phyloP scores from a whole-genome alignment of 768 basidiomycete species.

The Lactarius trivialis region DNA sequence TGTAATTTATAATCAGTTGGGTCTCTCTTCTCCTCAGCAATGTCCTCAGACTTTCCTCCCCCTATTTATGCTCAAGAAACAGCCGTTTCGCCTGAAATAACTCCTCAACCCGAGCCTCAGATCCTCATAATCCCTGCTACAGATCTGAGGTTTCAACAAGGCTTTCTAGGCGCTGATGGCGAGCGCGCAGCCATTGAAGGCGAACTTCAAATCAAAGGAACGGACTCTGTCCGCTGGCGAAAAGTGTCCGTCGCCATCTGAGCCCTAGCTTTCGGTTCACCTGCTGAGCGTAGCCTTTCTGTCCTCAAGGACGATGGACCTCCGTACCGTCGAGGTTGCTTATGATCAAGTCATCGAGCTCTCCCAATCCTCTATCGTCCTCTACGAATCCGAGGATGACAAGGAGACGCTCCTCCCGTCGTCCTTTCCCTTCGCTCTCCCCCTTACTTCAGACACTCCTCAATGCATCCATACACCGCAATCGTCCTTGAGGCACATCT shows the following conservation, averaged over 20 bases:
- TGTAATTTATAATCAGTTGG: not conserved
- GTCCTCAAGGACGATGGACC: conserved; percentile 47
- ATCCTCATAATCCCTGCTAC: conserved; percentile 68
- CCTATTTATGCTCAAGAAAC: conserved; percentile 19
- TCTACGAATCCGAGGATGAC: conserved; percentile 41
- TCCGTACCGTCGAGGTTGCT: conserved; percentile 62
- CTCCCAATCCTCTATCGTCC: conserved; percentile 45
- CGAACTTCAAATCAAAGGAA: conserved; percentile 78
- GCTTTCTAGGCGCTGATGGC: conserved; percentile 76
- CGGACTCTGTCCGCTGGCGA: conserved; percentile 50
- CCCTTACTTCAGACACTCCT: conserved; percentile 71
- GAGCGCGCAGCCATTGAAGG: conserved; percentile 82
- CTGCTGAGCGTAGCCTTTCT: conserved; percentile 20
- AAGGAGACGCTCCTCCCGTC: conserved; percentile 43
- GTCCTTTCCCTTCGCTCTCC: conserved; percentile 75
- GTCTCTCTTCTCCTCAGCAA: not conserved
- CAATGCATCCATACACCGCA: conserved; percentile 73
- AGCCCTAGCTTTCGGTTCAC: conserved; percentile 8
- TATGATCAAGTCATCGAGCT: conserved; percentile 63
- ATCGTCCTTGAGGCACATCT: conserved; percentile 63
- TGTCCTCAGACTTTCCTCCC: conserved; percentile 14
- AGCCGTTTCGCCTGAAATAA: not conserved
- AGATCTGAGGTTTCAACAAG: conserved; percentile 77
- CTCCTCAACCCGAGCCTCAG: conserved; percentile 39
- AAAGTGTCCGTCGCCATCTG: conserved; percentile 54